These are phyloP conservation scores for Pythium myriotylum DNA, from an alignment of 352 stramenopile genomes.

Conservation along the genomic window DNA sequence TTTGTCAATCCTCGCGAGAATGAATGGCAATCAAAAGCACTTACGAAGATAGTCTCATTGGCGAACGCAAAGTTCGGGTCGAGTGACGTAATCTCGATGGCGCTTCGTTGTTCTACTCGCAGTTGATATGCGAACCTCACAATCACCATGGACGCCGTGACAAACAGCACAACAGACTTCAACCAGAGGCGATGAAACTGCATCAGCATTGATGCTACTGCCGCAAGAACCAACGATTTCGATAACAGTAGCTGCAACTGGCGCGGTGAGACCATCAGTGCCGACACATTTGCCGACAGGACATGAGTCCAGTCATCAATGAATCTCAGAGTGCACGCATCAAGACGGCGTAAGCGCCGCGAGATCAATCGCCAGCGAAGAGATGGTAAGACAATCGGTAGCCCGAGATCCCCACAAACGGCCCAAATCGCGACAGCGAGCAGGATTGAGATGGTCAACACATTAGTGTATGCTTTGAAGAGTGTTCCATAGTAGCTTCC, in stretches of 20 bases:
- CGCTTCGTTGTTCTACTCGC: slow-evolving; percentile 48
- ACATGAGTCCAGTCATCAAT: slow-evolving; percentile 13
- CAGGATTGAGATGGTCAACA: slow-evolving; percentile 20
- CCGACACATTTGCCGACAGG: not conserved
- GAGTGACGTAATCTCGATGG: slow-evolving; percentile 67
- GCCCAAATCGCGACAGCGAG: slow-evolving; percentile 2
- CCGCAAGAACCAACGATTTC: slow-evolving; percentile 8
- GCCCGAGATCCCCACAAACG: slow-evolving; percentile 10
- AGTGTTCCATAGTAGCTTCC: slow-evolving; percentile 12
- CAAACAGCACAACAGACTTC: slow-evolving; percentile 59
- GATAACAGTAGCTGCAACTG: slow-evolving; percentile 11
- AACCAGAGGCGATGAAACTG: slow-evolving; percentile 65
- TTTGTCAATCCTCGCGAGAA: not conserved
- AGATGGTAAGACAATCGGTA: slow-evolving; percentile 6
- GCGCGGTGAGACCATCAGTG: slow-evolving; percentile 3
- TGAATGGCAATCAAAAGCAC: not conserved
- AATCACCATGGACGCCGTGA: slow-evolving; percentile 27
- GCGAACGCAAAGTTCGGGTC: slow-evolving; percentile 79
- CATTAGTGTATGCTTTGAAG: slow-evolving; percentile 31
- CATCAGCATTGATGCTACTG: slow-evolving; percentile 28
- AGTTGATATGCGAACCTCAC: slow-evolving; percentile 44
- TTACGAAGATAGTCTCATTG: slow-evolving; percentile 84
- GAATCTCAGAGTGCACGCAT: slow-evolving; percentile 15
- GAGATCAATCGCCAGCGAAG: slow-evolving; percentile 17
- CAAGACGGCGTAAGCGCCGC: slow-evolving; percentile 6